Conservation (phyloP, 768 basidiomycete species). For the Tricholomella constricta region DNA sequence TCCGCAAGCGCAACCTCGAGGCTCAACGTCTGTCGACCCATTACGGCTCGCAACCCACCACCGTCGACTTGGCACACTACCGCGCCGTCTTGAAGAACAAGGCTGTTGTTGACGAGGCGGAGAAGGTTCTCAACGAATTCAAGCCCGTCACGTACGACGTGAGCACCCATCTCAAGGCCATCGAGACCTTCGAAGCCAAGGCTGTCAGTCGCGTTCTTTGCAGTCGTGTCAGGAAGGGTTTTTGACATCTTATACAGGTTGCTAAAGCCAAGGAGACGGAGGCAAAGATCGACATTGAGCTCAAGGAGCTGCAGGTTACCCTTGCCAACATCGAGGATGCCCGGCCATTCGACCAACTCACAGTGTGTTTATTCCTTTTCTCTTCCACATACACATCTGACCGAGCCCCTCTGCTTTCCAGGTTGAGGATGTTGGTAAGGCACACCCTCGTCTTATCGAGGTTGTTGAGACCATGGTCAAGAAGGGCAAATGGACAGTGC, state of each 20-base stretch:
- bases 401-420: slow-evolving; percentile 27
- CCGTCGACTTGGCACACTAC: slow-evolving; percentile 91
- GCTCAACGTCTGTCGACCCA: slow-evolving; percentile 74
- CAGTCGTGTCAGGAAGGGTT: neutral
- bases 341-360: slow-evolving; percentile 95
- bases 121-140: slow-evolving; percentile 86
- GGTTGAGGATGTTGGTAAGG: slow-evolving; percentile 88
- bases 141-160: slow-evolving; percentile 97
- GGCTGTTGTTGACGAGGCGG: slow-evolving; percentile 87
- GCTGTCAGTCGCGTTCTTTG: slow-evolving; percentile 58
- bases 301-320: slow-evolving; percentile 88
- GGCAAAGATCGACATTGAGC: slow-evolving; percentile 86
- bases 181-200: slow-evolving; percentile 95
- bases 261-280: slow-evolving; percentile 88
- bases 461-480: slow-evolving; percentile 93
- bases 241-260: slow-evolving; percentile 52
- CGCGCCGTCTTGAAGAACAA: slow-evolving; percentile 91
- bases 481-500: slow-evolving; percentile 99
- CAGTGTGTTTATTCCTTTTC: slow-evolving; percentile 46
- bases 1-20: slow-evolving; percentile 93
- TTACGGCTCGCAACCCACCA: slow-evolving; percentile 70
- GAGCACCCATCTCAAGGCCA: slow-evolving; percentile 85
- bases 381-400: neutral
- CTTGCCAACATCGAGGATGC: slow-evolving; percentile 97
- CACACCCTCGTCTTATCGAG: slow-evolving; percentile 90